Evolutionary conservation across 768 basidiomycete genomes (phyloP).

Genomic region (Russula olivacea): DNA sequence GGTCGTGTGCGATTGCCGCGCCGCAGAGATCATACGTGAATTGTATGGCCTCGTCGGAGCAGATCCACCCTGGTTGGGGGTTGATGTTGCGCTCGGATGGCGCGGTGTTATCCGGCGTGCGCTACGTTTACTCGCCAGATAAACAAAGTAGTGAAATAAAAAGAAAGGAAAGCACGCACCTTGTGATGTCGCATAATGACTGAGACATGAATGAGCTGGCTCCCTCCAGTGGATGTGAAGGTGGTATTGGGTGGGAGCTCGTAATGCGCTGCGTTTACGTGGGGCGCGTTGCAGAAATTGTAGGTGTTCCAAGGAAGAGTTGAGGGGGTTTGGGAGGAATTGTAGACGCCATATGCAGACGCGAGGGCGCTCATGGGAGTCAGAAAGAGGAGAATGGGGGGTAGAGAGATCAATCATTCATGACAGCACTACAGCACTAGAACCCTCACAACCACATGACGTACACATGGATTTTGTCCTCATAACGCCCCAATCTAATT

Average conservation of each 20-base stretch:
- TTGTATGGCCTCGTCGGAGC: slow-evolving; percentile 33
- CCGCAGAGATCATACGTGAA: slow-evolving; percentile 37
- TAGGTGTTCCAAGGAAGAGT: slow-evolving; percentile 45
- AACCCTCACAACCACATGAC: neutral
- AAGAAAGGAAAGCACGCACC: slow-evolving; percentile 26
- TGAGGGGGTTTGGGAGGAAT: slow-evolving; percentile 39
- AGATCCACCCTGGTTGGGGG: slow-evolving; percentile 37
- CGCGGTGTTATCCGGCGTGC: slow-evolving; percentile 47
- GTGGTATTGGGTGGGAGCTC: slow-evolving; percentile 27
- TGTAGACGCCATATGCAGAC: slow-evolving; percentile 37
- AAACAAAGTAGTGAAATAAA: neutral
- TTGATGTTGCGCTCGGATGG: slow-evolving; percentile 40
- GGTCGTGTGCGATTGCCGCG: slow-evolving; percentile 38
- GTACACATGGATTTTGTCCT: too few relatives aligned
- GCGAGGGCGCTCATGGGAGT: neutral
- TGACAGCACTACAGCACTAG: neutral
- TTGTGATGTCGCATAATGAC: slow-evolving; percentile 45
- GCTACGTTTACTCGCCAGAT: slow-evolving; percentile 27
- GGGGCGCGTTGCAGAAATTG: slow-evolving; percentile 50
- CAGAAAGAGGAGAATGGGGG: neutral
- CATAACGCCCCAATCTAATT: slow-evolving; percentile 9
- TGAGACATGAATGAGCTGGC: slow-evolving; percentile 39
- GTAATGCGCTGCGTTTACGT: slow-evolving; percentile 40
- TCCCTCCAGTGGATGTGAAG: slow-evolving; percentile 22
- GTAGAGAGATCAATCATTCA: too few relatives aligned